These are phyloP conservation scores for Sphaerulina populicola DNA, from an alignment of 2,329 filamentous ascomycete species.

Conservation along the genomic window DNA sequence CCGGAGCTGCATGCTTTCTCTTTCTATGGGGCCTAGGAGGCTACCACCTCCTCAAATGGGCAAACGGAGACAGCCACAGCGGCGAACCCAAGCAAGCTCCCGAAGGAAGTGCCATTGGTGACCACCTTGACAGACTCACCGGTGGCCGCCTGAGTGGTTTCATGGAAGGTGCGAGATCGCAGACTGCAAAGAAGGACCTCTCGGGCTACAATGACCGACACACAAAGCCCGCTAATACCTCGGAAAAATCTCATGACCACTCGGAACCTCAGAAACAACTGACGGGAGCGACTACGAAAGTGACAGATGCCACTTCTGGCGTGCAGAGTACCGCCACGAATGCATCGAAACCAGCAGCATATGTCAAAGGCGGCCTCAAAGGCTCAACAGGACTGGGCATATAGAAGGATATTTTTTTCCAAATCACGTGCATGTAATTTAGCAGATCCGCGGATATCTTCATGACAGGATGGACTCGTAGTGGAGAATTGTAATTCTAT, in stretches of 20 bases:
- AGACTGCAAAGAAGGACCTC: constrained; percentile 19
- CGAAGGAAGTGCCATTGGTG: constrained; percentile 34
- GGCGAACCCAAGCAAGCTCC: constrained; percentile 15
- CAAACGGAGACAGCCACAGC: constrained; percentile 19
- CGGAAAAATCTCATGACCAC: constrained; percentile 10
- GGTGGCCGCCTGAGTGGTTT: constrained; percentile 34
- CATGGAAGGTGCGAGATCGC: constrained; percentile 25
- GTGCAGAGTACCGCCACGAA: constrained; percentile 12
- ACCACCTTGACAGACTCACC: constrained; percentile 36
- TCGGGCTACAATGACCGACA: constrained; percentile 18
- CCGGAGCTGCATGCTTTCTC: constrained; percentile 52
- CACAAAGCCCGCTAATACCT: constrained; percentile 12
- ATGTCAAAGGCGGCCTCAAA: constrained; percentile 25
- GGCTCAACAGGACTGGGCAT: constrained; percentile 21
- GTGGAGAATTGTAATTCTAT: no score
- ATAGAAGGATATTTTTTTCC: not conserved
- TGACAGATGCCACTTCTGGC: constrained; percentile 13
- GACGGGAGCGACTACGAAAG: constrained; percentile 19
- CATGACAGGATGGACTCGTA: no score
- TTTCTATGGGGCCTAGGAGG: constrained; percentile 60
- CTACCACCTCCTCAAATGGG: constrained; percentile 45
- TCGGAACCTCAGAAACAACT: constrained; percentile 17
- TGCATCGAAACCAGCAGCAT: constrained; percentile 8
- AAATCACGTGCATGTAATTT: no score
- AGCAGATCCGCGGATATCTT: no score